Base-by-base conservation (phyloP, 1,284 basidiomycete species). In the Cryptococcus sp. region DNA sequence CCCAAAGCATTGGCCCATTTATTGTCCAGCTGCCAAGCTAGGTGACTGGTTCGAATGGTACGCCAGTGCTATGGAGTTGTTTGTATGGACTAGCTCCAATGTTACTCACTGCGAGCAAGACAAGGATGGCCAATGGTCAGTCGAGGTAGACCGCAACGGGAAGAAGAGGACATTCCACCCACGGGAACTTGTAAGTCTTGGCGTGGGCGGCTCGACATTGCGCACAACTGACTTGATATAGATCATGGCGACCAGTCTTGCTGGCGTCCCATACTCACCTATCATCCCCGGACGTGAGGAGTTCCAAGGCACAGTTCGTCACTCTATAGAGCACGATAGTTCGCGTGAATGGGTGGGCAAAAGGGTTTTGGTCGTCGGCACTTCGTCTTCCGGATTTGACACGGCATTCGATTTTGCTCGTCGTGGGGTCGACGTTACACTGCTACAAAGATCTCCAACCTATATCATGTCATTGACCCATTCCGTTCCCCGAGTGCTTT, bases 381-480 rank as follows among this genome's bases (percentile, higher is more conserved):
- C 83, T 14, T 82, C 83, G 42, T 84, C 82, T 15, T 84, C 83
- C n/a, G 83, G 80, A 44, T 64, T 71, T 52, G 62, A 71, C 58
- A 78, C 82, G 32, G 74, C 78, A 6, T 70, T 73, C 44, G 81
- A 82, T 57, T 79, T 77, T 52, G 75, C 72, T n/a, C 72, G 79
- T 5, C 71, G 79, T 53, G 80, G 77, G 34, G 72, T 81, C 15
- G 80, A 81, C 73, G 80, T 84, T 2, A 85, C 84, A 3, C 80
- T 86, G 69, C 81, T 81, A 58, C 86, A 87, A 68, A 79, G 86
- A 41, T 79, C 79, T 35, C 79, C 82, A 2, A 86, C 83, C 3
- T 85, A 84, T 67, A 72, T 87, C 61, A 83, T 86, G 81, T 62
- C 59, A 8, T 55, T 70, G 43, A 59, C 58, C 80, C 78, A 38